Base-by-base conservation (phyloP, 768 basidiomycete genomes). In the Russula brevipes region DNA sequence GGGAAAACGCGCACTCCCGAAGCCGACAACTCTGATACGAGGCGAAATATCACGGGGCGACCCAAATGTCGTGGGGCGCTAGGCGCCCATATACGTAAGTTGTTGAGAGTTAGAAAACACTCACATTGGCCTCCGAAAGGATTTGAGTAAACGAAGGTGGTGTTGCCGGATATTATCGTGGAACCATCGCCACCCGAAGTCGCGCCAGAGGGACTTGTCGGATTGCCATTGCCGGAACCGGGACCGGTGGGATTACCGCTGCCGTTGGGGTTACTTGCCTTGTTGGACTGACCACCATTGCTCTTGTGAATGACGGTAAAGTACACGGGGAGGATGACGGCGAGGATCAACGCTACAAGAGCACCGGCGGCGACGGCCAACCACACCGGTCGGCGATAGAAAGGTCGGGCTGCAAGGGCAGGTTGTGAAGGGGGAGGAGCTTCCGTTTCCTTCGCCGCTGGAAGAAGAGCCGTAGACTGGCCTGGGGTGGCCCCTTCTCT, bases 61-160 rank as follows among this genome's bases (percentile, higher is more conserved):
- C 33, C 24, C 24, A 24, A 24, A 24, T 24, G 24, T 24, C 24
- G 24, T 24, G 24, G 24, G n/a, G 24, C 16, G 19, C 19, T 38
- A 4, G 52, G 51, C 59, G 54, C 58, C 11, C 10, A 54, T 16
- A 47, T 49, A 51, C 12, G 12, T 36, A 19, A 39, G n/a, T 24
- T 36, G 1, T 9, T 41, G 35, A 42, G 14, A n/a, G 41, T 1
- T 45, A 49, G 14, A 5, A 44, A 14, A 44, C 38, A 68, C 67
- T 66, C 65, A 68, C 81, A 83, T 69, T 59, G 72, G 7, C 81
- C 81, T 38, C 81, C 81, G 65, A 77, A 78, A 4, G 73, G 63
- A 72, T 82, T 82, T 47, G 66, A 68, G 72, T 83, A 83, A 1
- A 71, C 74, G 67, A 81, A 77, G 9, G 72, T 74, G 9, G 80